Percentiles rank a stretch among this genome's conserved stretches.
Evolutionary conservation across 1,139 yeast genomes (phyloP).

Genomic region (Nakaseomyces glabratus): DNA sequence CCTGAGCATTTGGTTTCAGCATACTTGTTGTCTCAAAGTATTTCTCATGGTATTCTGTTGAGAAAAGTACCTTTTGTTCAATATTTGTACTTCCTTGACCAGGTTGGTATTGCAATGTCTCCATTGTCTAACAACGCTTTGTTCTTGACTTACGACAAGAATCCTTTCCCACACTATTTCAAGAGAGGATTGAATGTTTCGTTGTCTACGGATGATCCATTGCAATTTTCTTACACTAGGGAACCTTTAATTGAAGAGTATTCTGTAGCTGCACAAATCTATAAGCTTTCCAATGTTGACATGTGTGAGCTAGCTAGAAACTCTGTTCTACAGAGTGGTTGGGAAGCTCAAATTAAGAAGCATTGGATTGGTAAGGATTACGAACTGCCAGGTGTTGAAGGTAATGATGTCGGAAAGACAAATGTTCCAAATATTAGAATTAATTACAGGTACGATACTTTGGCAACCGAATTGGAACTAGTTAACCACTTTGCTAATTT

Average conservation of each 20-base stretch:
- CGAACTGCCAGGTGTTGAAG: slow-evolving; percentile 53
- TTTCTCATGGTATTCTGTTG: slow-evolving; percentile 87
- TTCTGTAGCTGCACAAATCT: slow-evolving; percentile 95
- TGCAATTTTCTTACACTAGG: slow-evolving; percentile 91
- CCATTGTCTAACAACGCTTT: slow-evolving; percentile 94
- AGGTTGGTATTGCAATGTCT: slow-evolving; percentile 97
- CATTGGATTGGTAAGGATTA: slow-evolving; percentile 88
- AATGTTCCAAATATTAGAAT: slow-evolving; percentile 88
- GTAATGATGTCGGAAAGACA: slow-evolving; percentile 85
- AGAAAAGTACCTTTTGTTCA: slow-evolving; percentile 93
- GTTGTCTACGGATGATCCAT: slow-evolving; percentile 84
- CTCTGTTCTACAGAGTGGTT: slow-evolving; percentile 87
- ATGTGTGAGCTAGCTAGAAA: slow-evolving; percentile 86
- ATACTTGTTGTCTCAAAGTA: slow-evolving; percentile 80
- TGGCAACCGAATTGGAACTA: slow-evolving; percentile 63
- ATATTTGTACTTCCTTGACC: slow-evolving; percentile 85
- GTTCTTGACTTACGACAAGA: slow-evolving; percentile 88
- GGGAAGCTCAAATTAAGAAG: slow-evolving; percentile 71
- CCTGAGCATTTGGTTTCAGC: slow-evolving; percentile 94
- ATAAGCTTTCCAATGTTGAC: slow-evolving; percentile 86
- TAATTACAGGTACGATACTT: slow-evolving; percentile 73
- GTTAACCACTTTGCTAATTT: slow-evolving; percentile 48
- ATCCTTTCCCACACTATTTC: slow-evolving; percentile 84
- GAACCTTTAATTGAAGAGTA: slow-evolving; percentile 98
- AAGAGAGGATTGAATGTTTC: slow-evolving; percentile 90